Percentiles rank a stretch among this genome's conserved stretches.
These are phyloP conservation scores for Annulohypoxylon truncatum DNA, from an alignment of 2,329 filamentous ascomycete genomes.

Conservation along the genomic window DNA sequence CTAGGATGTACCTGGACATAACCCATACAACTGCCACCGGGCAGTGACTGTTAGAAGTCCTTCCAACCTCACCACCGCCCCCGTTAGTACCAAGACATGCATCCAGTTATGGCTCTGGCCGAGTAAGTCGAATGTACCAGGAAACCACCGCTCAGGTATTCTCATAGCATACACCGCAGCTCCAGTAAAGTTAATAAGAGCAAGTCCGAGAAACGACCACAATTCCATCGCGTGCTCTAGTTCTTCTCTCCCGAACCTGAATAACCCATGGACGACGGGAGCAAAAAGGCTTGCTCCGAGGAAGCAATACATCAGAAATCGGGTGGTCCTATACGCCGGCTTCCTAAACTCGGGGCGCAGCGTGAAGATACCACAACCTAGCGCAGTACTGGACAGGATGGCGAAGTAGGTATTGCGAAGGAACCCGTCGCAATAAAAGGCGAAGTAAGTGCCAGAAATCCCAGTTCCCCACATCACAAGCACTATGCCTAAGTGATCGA, in stretches of 20 bases:
- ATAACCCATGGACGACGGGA: conserved; percentile 42
- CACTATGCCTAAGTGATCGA: conserved; percentile 49
- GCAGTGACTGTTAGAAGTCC: conserved; percentile 24
- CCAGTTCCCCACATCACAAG: conserved; percentile 47
- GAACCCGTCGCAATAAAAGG: conserved; percentile 41
- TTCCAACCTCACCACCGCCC: conserved; percentile 39
- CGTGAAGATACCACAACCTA: conserved; percentile 45
- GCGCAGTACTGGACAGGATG: conserved; percentile 41
- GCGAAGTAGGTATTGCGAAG: conserved; percentile 38
- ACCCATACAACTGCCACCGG: conserved; percentile 5
- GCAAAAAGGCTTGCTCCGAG: conserved; percentile 44
- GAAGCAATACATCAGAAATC: conserved; percentile 44
- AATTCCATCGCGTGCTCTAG: conserved; percentile 38
- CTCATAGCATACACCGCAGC: conserved; percentile 45
- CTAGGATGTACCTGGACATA: background rate
- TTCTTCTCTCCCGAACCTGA: conserved; percentile 28
- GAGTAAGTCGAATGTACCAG: conserved; percentile 43
- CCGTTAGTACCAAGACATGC: conserved; percentile 43
- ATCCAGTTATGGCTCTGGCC: conserved; percentile 47
- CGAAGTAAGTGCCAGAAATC: conserved; percentile 44
- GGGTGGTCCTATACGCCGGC: conserved; percentile 42
- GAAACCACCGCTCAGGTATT: conserved; percentile 49
- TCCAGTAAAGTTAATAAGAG: conserved; percentile 46
- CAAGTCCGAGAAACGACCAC: conserved; percentile 46
- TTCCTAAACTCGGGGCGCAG: conserved; percentile 45